A percentile compares a stretch with the other conserved stretches of the same genome.
These are phyloP conservation scores for Styphnolobium japonicum DNA, from an alignment of 306 rosid genomes.

Conservation along the genomic window DNA sequence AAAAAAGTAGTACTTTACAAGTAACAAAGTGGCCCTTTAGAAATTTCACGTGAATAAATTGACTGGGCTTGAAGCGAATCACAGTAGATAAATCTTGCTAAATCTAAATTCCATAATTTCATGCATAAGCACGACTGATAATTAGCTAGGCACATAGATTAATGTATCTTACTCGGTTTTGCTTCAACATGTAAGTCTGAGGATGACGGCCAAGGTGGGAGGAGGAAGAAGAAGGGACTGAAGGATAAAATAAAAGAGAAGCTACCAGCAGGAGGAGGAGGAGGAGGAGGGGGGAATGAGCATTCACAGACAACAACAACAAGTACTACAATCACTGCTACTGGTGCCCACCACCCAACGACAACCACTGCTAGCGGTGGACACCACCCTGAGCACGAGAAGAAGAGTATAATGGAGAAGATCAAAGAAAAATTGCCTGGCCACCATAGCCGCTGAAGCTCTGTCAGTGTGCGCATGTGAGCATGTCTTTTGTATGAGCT, in stretches of 20 bases:
- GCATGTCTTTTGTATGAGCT: no score
- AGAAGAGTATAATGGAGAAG: conserved; percentile 66
- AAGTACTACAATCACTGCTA: neutral
- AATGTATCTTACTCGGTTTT: neutral
- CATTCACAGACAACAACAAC: neutral
- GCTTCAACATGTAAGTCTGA: conserved; percentile 38
- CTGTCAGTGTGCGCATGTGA: neutral
- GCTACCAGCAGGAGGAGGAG: conserved; percentile 37
- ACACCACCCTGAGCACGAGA: conserved; percentile 47
- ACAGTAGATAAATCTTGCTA: no score
- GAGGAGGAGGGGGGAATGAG: neutral
- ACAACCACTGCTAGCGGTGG: neutral
- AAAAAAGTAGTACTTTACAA: no score
- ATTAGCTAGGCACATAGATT: no score
- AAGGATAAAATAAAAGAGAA: conserved; percentile 67
- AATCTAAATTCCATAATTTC: no score
- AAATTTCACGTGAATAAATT: no score
- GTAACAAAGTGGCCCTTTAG: no score
- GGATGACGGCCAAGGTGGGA: conserved; percentile 71
- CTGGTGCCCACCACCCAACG: neutral
- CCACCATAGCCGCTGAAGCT: conserved; percentile 36
- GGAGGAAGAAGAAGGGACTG: conserved; percentile 66
- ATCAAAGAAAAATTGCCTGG: conserved; percentile 82
- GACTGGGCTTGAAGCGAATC: no score
- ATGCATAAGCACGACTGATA: no score